These are phyloP conservation scores for Rosa hybrid DNA, from an alignment of 331 rosid genomes.

Conservation along the genomic window DNA sequence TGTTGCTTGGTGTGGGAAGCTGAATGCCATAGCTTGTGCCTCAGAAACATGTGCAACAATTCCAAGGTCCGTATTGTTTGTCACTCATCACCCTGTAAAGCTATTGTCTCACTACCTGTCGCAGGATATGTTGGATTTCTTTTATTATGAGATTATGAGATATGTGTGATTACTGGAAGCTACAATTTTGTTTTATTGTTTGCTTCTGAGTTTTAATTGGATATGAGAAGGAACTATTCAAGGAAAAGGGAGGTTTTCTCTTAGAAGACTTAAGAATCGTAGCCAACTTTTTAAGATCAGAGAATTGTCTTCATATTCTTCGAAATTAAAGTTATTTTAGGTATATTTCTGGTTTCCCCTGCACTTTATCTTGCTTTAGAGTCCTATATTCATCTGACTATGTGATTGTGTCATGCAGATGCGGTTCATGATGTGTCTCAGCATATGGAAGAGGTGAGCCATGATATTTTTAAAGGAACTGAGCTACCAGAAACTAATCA, in stretches of 20 bases:
- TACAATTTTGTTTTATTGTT: background rate
- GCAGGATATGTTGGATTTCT: background rate
- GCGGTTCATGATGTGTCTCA: constrained; percentile 49
- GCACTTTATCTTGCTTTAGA: constrained; percentile 12
- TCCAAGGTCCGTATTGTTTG: constrained; percentile 67
- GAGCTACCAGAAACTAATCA: background rate
- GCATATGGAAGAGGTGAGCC: constrained; percentile 59
- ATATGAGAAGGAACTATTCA: background rate
- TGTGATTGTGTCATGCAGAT: constrained; percentile 46
- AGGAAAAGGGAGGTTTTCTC: too few species aligned
- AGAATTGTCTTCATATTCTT: too few species aligned
- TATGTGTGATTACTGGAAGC: background rate
- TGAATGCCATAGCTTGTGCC: constrained; percentile 97
- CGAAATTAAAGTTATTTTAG: too few species aligned
- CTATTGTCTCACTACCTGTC: background rate
- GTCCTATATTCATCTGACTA: background rate
- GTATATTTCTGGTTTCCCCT: background rate
- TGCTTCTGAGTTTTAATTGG: background rate
- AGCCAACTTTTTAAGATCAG: too few species aligned
- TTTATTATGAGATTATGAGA: background rate
- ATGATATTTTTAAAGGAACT: background rate
- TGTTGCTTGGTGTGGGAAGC: constrained; percentile 93
- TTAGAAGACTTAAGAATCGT: too few species aligned
- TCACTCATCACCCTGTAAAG: constrained; percentile 4
- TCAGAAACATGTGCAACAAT: constrained; percentile 93